phyloP scores from a whole-genome alignment of 257 asterid genomes.

The Solanum phureja region DNA sequence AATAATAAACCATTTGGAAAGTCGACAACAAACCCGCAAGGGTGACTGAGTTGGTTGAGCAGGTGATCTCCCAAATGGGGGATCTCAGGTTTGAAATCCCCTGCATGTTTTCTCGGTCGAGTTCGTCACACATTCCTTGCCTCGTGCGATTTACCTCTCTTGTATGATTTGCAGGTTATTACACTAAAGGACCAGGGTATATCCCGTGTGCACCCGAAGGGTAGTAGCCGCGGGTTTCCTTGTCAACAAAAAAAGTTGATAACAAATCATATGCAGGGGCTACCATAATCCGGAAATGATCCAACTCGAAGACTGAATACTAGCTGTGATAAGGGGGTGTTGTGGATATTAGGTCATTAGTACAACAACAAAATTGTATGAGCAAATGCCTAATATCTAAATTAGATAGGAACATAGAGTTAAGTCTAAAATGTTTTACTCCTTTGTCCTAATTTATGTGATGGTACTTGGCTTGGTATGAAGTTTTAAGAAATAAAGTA shows the following conservation, averaged over 20 bases:
- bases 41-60: not conserved
- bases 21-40: not conserved
- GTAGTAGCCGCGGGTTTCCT: not conserved
- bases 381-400: not conserved
- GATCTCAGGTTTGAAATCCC: not conserved
- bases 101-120: not conserved
- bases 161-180: not conserved
- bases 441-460: not conserved
- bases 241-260: not conserved
- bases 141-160: not conserved
- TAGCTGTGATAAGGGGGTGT: not conserved
- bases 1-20: not conserved
- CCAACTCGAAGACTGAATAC: not conserved
- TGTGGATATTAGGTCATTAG: not conserved
- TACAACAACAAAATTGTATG: not conserved
- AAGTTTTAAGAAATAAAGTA: too few relatives aligned
- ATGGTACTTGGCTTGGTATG: not conserved
- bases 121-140: not conserved
- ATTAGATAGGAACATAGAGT: not conserved
- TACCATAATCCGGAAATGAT: not conserved
- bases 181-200: too few relatives aligned
- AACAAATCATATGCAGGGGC: not conserved
- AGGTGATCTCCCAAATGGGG: not conserved
- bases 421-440: not conserved
- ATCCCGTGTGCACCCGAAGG: not conserved